Conservation (phyloP, 129 eudicot genomes). For the Heracleum sosnowskyi region DNA sequence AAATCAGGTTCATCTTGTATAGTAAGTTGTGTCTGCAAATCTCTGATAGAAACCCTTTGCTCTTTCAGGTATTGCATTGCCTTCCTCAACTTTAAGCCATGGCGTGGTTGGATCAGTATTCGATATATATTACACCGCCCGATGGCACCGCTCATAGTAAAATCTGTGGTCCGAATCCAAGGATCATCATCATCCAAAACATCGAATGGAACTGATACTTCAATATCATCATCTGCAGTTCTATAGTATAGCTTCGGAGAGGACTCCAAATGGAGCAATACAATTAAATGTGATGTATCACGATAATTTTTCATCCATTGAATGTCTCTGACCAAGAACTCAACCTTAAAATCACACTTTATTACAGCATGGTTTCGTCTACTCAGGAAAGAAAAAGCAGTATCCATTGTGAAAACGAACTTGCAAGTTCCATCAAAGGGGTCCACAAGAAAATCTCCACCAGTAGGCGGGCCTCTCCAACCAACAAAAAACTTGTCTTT, state of each 20-base stretch:
- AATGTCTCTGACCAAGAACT: constrained; percentile 43
- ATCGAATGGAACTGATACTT: constrained; percentile 39
- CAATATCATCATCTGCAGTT: constrained; percentile 57
- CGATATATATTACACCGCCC: constrained; percentile 42
- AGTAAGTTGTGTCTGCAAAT: constrained; percentile 7
- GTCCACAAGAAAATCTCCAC: constrained; percentile 40
- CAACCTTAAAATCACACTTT: constrained; percentile 38
- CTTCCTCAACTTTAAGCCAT: constrained; percentile 19
- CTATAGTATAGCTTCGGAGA: constrained; percentile 42
- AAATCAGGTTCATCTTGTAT: constrained; percentile 39
- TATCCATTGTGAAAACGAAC: constrained; percentile 9
- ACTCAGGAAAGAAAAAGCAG: constrained; percentile 30
- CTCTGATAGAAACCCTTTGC: constrained; percentile 20
- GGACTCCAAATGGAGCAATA: constrained; percentile 37
- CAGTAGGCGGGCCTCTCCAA: constrained; percentile 38
- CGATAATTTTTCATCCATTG: constrained; percentile 18
- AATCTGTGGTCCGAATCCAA: constrained; percentile 56
- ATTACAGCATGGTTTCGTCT: constrained; percentile 21
- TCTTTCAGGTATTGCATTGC: constrained; percentile 33
- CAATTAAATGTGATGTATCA: constrained; percentile 16
- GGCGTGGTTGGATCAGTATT: constrained; percentile 35
- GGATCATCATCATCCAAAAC: constrained; percentile 61
- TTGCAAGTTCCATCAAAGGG: constrained; percentile 44
- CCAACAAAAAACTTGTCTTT: constrained; percentile 37
- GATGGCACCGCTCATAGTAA: constrained; percentile 39